A percentile compares a stretch with the other conserved stretches of the same genome.
Evolutionary conservation across 2,329 filamentous ascomycete genomes (phyloP).

Genomic region (Cercospora canescens): DNA sequence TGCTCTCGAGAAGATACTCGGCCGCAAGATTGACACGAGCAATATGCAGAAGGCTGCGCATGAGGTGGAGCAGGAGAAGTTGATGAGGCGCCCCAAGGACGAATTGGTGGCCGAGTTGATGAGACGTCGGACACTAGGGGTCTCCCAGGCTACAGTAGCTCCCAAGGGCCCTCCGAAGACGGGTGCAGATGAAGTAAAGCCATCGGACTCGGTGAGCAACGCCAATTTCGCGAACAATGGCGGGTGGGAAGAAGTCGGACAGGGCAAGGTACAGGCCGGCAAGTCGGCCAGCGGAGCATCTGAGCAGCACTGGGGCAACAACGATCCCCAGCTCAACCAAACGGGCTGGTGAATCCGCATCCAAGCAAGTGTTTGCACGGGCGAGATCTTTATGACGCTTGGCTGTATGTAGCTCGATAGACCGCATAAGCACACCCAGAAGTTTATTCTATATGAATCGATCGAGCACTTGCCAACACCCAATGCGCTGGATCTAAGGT

Average conservation of each 20-base stretch:
- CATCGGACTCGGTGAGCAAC: constrained; percentile 16
- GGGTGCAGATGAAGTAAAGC: constrained; percentile 11
- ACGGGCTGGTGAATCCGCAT: constrained; percentile 5
- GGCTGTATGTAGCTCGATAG: background rate
- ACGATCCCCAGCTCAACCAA: constrained; percentile 12
- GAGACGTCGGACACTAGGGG: constrained; percentile 14
- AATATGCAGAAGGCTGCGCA: constrained; percentile 23
- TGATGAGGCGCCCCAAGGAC: constrained; percentile 34
- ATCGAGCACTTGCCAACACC: background rate
- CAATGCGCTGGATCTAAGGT: too few relatives aligned
- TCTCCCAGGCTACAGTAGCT: background rate
- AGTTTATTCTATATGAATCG: background rate
- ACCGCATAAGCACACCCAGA: background rate
- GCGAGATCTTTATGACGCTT: background rate
- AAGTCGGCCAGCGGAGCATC: background rate
- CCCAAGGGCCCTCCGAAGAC: constrained; percentile 9
- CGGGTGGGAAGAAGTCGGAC: constrained; percentile 11
- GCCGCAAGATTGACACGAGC: constrained; percentile 27
- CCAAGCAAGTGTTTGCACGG: background rate
- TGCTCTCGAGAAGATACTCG: constrained; percentile 39
- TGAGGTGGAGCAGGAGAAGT: constrained; percentile 23
- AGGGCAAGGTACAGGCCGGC: constrained; percentile 1
- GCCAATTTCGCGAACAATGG: background rate
- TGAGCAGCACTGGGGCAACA: background rate
- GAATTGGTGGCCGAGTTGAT: constrained; percentile 33